Evolutionary conservation across 1,284 basidiomycete genomes (phyloP), one percentile per base, ranked within the genome.

Genomic region (Apiotrichum sp.): DNA sequence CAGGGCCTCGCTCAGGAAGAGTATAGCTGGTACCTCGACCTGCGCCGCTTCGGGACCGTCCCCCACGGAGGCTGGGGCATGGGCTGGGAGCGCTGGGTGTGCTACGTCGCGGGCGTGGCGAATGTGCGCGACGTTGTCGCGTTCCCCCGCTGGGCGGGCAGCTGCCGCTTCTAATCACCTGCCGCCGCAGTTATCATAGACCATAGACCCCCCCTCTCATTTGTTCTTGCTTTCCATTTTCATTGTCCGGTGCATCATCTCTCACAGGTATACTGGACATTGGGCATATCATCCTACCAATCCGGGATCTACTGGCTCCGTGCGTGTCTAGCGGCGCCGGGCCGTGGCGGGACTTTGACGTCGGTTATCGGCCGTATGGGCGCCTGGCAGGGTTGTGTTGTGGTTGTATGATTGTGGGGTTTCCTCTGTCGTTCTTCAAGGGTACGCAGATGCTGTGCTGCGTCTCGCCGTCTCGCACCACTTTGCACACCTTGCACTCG

Each of bases 1-100:
- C 77, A 80, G 38, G 82, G 82, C 11, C 68, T 85, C 63, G 76
- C 81, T 44, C 71, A 71, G 58, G 80, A 80, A 32, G 82, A 82
- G 36, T 92, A 91, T 66, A 76, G 77, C 41, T 96, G 92, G 93
- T 97, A 96, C 75, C 63, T 85, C 53, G 90, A 95, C 65, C 71
- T 95, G 60, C 79, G 93, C 56, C 80, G 80, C 65, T 82, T 70
- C 65, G 93, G 93, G 6, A 85, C 85, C n/a, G 85, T 87, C 22
- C 86, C 89, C 3, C 91, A 95, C 75, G 91, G 88, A 29, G 93
- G 93, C 4, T 96, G 92, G 77, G 93, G 93, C 4, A 80, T 96
- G 78, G 93, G 93, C 4, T 93, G 93, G 69, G 93, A 97, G 74
- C 79, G 93, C 59, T 78, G 93, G 40, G 80, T 96, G 14, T 83